Conservation (phyloP, 495 filamentous ascomycete species). For the Penicillium salamii region DNA sequence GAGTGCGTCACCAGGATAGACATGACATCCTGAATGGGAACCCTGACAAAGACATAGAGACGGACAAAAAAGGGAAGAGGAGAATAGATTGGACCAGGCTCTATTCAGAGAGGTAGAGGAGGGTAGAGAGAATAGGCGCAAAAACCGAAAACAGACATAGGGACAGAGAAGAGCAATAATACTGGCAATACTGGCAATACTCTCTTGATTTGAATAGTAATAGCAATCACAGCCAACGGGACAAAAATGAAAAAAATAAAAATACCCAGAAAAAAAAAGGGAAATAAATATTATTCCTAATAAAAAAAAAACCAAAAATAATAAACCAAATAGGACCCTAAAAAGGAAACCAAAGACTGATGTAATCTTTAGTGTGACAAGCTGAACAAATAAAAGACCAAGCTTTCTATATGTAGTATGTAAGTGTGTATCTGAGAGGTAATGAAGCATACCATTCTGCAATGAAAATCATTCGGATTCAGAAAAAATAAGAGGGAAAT, state of each 20-base stretch:
- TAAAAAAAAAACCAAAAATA: constrained; percentile 14
- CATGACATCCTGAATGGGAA: constrained; percentile 14
- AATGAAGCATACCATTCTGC: neutral
- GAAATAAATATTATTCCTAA: neutral
- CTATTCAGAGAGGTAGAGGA: neutral
- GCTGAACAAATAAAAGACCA: constrained; percentile 6
- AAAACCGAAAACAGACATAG: neutral
- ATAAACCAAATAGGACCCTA: constrained; percentile 5
- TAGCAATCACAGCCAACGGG: constrained; percentile 8
- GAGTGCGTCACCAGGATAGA: constrained; percentile 18
- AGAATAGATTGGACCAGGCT: constrained; percentile 9
- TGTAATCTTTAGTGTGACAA: constrained; percentile 12
- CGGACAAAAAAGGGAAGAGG: constrained; percentile 10
- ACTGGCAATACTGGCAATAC: no score
- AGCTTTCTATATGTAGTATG: constrained; percentile 3
- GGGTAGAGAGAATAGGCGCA: neutral
- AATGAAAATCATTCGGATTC: no score
- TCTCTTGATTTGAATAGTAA: neutral
- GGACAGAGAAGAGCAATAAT: no score
- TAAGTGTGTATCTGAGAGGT: neutral
- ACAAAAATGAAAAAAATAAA: no score
- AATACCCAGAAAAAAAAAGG: no score
- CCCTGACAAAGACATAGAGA: constrained; percentile 5
- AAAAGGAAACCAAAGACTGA: constrained; percentile 12
- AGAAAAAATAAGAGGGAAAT: neutral